Evolutionary conservation across 495 filamentous ascomycete genomes (phyloP).

Genomic region (Trichoderma asperelloides): DNA sequence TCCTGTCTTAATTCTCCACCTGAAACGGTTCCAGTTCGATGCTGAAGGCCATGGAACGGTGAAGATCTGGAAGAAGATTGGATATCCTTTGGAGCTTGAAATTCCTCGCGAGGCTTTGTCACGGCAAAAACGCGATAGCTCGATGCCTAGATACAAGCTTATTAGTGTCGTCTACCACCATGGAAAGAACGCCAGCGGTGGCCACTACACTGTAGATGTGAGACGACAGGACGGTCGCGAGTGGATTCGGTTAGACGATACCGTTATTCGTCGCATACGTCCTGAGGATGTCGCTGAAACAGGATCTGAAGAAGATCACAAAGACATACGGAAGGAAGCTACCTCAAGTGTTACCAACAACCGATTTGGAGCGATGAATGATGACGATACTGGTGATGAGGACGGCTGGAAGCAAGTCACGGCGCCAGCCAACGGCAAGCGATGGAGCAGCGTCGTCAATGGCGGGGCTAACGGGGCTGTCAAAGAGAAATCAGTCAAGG

Average conservation of each 20-base stretch:
- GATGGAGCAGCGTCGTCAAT: conserved; percentile 56
- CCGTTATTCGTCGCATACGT: conserved; percentile 72
- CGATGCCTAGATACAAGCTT: conserved; percentile 67
- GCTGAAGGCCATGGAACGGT: conserved; percentile 74
- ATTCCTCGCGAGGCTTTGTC: conserved; percentile 91
- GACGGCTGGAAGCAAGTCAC: conserved; percentile 82
- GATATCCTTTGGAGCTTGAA: conserved; percentile 88
- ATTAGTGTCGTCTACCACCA: conserved; percentile 96
- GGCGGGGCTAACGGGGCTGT: conserved; percentile 39
- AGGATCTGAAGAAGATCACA: conserved; percentile 65
- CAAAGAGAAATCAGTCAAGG: conserved; percentile 57
- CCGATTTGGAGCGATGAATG: conserved; percentile 58
- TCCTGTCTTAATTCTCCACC: conserved; percentile 84
- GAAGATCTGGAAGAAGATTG: conserved; percentile 98
- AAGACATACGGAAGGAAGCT: conserved; percentile 40
- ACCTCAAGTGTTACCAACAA: conserved; percentile 41
- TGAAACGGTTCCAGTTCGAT: conserved; percentile 97
- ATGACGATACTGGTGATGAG: conserved; percentile 59
- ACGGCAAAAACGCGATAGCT: conserved; percentile 56
- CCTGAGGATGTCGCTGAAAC: conserved; percentile 88
- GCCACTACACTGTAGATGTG: conserved; percentile 95
- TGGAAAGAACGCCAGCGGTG: conserved; percentile 87
- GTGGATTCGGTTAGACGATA: conserved; percentile 96
- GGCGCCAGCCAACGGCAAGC: conserved; percentile 52
- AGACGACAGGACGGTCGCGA: conserved; percentile 85